Percentiles rank a stretch among this genome's conserved stretches.
Evolutionary conservation across 139 green algal genomes (phyloP).

Genomic region (Ettlia oleoabundans): DNA sequence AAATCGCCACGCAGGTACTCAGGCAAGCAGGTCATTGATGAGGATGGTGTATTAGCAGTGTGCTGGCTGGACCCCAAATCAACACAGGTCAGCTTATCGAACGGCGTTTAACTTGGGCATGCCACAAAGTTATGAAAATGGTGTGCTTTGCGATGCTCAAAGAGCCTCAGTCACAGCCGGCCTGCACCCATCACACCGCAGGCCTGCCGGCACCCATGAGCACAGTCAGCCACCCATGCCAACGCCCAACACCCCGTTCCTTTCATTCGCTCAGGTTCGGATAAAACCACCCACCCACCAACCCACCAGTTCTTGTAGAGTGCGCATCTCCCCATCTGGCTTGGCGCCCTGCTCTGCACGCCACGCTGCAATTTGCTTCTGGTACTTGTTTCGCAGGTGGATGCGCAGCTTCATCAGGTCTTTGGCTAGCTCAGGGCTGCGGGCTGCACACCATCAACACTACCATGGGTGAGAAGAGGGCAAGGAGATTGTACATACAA

Average conservation of each 20-base stretch:
- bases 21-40: no score
- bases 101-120: no score
- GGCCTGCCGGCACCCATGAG: no score
- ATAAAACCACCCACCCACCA: neutral
- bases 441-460: conserved; percentile 3
- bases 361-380: conserved; percentile 20
- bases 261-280: no score
- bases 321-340: conserved; percentile 36
- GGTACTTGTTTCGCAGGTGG: conserved; percentile 48
- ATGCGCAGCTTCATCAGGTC: conserved; percentile 41
- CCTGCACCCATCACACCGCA: neutral
- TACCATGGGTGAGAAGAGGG: no score
- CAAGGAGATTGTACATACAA: no score
- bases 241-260: neutral
- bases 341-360: conserved; percentile 21
- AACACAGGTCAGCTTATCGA: no score
- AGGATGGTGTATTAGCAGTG: no score
- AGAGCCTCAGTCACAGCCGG: neutral
- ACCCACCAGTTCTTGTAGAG: conserved; percentile 14
- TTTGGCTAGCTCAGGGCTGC: conserved; percentile 23
- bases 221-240: no score
- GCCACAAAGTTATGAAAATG: no score
- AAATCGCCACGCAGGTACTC: neutral
- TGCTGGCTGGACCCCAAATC: no score
- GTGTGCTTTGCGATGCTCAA: neutral